Evolutionary conservation across 192 early-diverging fungal species (phyloP).

Genomic region (Rhizoclosmatium globosum): DNA sequence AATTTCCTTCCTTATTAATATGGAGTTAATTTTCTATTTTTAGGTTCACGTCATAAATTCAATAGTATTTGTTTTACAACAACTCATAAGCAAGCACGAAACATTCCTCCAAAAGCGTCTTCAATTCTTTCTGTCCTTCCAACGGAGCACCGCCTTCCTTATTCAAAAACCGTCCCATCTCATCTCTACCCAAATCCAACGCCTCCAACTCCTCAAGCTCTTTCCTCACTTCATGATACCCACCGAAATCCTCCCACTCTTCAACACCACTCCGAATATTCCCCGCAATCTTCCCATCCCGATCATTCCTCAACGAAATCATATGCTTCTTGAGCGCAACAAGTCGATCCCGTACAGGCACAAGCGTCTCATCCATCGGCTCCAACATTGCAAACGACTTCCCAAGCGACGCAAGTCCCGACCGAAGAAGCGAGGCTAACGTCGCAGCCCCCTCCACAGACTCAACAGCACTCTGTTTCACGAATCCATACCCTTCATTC

Average conservation of each 20-base stretch:
- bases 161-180: slow-evolving; percentile 39
- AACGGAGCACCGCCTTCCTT: slow-evolving; percentile 27
- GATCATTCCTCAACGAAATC: slow-evolving; percentile 10
- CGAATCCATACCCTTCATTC: slow-evolving; percentile 10
- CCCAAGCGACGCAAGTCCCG: slow-evolving; percentile 6
- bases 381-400: slow-evolving; percentile 11
- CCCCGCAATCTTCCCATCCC: neutral
- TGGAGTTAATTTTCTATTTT: too few relatives aligned
- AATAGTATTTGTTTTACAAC: neutral
- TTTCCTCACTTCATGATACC: slow-evolving; percentile 8
- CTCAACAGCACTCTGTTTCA: slow-evolving; percentile 7
- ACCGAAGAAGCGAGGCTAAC: slow-evolving; percentile 22
- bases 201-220: slow-evolving; percentile 34
- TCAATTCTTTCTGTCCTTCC: slow-evolving; percentile 28
- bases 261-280: slow-evolving; percentile 17
- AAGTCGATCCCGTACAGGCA: slow-evolving; percentile 17
- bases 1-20: too few relatives aligned
- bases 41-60: too few relatives aligned
- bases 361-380: slow-evolving; percentile 30
- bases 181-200: slow-evolving; percentile 29
- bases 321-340: slow-evolving; percentile 15
- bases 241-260: slow-evolving; percentile 1
- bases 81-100: slow-evolving; percentile 40
- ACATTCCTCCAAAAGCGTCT: slow-evolving; percentile 42
- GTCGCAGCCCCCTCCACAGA: neutral